A percentile compares a stretch with the other conserved stretches of the same genome.
These are phyloP conservation scores for Aquilaria sinensis DNA, from an alignment of 345 rosid species.

Conservation along the genomic window DNA sequence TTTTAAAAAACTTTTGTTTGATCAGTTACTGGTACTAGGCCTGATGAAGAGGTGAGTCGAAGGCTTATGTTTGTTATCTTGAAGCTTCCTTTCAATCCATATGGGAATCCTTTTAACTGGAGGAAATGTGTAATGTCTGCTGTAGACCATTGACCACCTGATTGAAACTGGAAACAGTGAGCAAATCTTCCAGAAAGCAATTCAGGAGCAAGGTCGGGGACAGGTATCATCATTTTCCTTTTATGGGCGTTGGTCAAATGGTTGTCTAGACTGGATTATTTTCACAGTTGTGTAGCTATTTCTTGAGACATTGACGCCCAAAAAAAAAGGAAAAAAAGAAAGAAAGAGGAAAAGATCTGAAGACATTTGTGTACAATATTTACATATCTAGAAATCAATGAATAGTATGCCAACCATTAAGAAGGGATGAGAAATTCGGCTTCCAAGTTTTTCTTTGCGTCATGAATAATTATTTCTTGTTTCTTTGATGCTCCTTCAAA, in stretches of 20 bases:
- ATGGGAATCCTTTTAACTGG: conserved; percentile 20
- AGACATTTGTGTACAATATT: too few species aligned
- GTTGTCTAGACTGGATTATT: too few species aligned
- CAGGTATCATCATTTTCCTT: conserved; percentile 36
- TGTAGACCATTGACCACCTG: conserved; percentile 73
- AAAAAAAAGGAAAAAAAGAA: not conserved
- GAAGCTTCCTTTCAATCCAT: conserved; percentile 8
- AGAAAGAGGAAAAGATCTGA: too few species aligned
- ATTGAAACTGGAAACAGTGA: conserved; percentile 95
- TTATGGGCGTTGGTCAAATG: too few species aligned
- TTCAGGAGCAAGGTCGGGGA: conserved; percentile 91
- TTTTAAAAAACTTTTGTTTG: conserved; percentile 7
- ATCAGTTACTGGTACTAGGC: conserved; percentile 61
- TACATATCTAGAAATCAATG: too few species aligned
- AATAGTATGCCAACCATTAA: too few species aligned
- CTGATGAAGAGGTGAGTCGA: conserved; percentile 59
- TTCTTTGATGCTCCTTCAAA: too few species aligned
- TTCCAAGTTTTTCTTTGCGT: too few species aligned
- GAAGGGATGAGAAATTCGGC: too few species aligned
- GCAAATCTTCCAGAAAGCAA: conserved; percentile 88
- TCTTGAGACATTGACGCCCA: not conserved
- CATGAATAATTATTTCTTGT: too few species aligned
- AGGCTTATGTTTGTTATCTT: conserved; percentile 2
- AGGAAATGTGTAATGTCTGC: conserved; percentile 1
- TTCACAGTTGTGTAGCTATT: not conserved